Base-by-base conservation (phyloP, 169 alveolate genomes). In the Eimeria sp. region DNA sequence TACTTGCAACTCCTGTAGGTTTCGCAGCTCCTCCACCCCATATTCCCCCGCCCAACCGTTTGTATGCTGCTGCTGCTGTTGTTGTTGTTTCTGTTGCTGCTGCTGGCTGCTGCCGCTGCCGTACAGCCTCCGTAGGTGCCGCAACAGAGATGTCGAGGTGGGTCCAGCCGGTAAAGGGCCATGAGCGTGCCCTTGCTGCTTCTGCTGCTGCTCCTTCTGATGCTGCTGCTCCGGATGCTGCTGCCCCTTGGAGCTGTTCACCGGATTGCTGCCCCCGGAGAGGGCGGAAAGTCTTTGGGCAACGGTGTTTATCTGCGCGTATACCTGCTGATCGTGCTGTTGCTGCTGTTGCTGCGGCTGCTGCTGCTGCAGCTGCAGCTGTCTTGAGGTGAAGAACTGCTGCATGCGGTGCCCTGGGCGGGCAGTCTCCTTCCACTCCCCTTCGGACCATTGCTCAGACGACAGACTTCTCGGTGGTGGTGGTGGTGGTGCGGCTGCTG, bases 41-140 rank as follows among this genome's bases (percentile, higher is more conserved):
- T 2, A 25, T 0, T 27, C 45, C 3, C 40, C n/a, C 22, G 13
- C 89, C 40, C 40, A 43, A 27, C 18, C 14, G 61, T 54, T 7
- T 54, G 61, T 14, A 14, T 54, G 16, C 61, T 22, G 65, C 14
- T 78, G 70, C 34, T 78, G 89, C 34, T 20, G 67, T 20, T 78
- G 67, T 65, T 49, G 61, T 9, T 78, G 70, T 34, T 47, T 70
- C 34, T 78, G 67, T 34, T 3, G 3, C 11, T 14, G 43, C 65
- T 18, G 40, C 27, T 67, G 27, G 27, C 27, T 67, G 27, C 76
- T 78, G 89, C 65, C 34, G 61, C 89, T 30, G 14, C 89, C 89
- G 89, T 78, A 61, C 63, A 78, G 89, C 89, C 34, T 78, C 67
- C 89, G 89, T 5, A 78, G 45, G 67, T 78, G 89, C 49, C 22